These are phyloP conservation scores for Zasmidium angulare DNA, from an alignment of 2,329 filamentous ascomycete species.

Conservation along the genomic window DNA sequence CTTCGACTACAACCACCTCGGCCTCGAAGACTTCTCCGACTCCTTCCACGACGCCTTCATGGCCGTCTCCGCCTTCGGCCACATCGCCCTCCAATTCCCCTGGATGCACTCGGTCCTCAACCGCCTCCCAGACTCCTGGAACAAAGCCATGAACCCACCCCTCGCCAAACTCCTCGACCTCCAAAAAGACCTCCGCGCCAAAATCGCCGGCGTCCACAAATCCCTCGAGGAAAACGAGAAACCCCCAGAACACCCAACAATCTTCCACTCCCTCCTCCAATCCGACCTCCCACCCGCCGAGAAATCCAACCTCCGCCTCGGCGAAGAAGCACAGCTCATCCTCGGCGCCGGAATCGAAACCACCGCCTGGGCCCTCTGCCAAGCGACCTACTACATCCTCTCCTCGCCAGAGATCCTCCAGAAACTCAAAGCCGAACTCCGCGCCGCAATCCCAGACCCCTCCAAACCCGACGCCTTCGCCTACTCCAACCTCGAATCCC, in stretches of 20 bases:
- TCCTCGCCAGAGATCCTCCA: constrained; percentile 16
- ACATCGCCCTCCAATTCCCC: constrained; percentile 19
- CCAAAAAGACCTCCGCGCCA: constrained; percentile 17
- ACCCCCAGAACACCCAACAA: constrained; percentile 19
- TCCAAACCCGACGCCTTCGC: constrained; percentile 11
- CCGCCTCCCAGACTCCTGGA: constrained; percentile 17
- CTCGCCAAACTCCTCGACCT: constrained; percentile 13
- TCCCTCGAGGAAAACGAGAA: constrained; percentile 12
- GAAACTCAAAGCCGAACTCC: constrained; percentile 29
- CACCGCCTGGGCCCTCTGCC: constrained; percentile 20
- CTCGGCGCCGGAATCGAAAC: constrained; percentile 27
- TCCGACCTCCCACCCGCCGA: constrained; percentile 22
- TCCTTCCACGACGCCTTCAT: constrained; percentile 22
- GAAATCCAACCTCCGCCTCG: constrained; percentile 20
- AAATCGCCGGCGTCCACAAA: constrained; percentile 9
- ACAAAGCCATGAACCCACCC: constrained; percentile 18
- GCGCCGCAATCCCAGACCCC: constrained; percentile 17
- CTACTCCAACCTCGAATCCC: constrained; percentile 18
- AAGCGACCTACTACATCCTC: constrained; percentile 24
- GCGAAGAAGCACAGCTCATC: constrained; percentile 27
- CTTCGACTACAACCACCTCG: constrained; percentile 20
- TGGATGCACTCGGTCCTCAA: constrained; percentile 19
- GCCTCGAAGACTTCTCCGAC: constrained; percentile 16
- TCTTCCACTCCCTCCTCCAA: constrained; percentile 23
- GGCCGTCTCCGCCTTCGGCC: constrained; percentile 17